Base-by-base conservation (phyloP, 1,139 yeast species). In the Pichia sp. region DNA sequence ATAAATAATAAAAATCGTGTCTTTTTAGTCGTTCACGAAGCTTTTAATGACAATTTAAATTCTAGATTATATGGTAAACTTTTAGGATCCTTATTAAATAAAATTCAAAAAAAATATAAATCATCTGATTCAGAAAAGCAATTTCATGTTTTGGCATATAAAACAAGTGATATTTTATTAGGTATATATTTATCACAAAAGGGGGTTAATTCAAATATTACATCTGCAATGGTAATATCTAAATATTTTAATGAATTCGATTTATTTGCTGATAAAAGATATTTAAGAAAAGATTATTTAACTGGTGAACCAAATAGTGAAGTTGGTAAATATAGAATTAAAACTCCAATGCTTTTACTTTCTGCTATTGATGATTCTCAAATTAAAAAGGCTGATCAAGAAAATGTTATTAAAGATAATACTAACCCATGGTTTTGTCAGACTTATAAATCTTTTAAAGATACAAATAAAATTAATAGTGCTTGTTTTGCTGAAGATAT, bases 211-310 rank as follows among this genome's bases (percentile, higher is more conserved):
- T 63, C 75, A 11, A 70, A 74, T 39, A 66, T 88, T 45, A 73
- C 76, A 43, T 87, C 87, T 9, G 87, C 92, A 3, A 73, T 78
- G 30, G 66, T 81, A 7, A 73, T 88, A 42, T 83, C 87, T 11
- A 75, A 81, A 53, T 95, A 96, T 9, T 89, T 95, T 95, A 92
- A 87, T 61, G 69, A 89, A 67, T 68, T 71, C 28, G 76, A 73
- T 51, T 75, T 87, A 34, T 70, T 77, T 11, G 65, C 71, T 48
- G 74, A 73, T 49, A 63, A 88, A 69, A 29, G 57, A 57, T 34
- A 74, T 82, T 45, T 76, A 71, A 71, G 47, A 81, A 81, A 57
- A 71, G 89, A 62, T 66, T 73, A 43, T 76, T 81, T 65, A 50
- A 65, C 79, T 3, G 59, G 58, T 47, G 83, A 86, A 42, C 86